Conservation (phyloP, 352 stramenopile genomes). For the Globisporangium camurandrum region DNA sequence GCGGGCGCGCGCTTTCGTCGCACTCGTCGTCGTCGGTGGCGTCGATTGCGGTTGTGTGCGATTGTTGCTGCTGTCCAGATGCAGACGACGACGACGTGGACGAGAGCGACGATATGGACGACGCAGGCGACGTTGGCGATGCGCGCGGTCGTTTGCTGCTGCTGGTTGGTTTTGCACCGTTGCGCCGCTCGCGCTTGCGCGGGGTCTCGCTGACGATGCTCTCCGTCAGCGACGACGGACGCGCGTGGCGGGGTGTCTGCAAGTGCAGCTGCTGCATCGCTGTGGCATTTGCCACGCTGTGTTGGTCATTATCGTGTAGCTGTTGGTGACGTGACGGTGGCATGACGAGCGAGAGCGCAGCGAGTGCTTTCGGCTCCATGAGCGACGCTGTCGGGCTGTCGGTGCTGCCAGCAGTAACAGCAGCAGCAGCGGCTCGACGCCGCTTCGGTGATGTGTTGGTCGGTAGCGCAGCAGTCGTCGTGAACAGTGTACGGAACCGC, state of each 20-base stretch:
- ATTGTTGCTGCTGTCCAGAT: constrained; percentile 6
- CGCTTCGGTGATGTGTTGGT: background rate
- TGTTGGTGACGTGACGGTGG: background rate
- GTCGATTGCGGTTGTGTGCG: constrained; percentile 9
- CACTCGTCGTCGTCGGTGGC: constrained; percentile 1
- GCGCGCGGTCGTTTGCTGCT: background rate
- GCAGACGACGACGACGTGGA: constrained; percentile 3
- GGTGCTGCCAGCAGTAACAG: background rate
- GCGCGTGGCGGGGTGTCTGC: constrained; percentile 8
- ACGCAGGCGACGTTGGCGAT: background rate
- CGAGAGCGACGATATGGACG: constrained; percentile 4
- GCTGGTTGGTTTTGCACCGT: too few relatives aligned
- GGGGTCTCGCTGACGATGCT: constrained; percentile 5
- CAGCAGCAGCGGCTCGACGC: too few relatives aligned
- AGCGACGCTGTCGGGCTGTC: constrained; percentile 6
- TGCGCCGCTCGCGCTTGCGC: background rate
- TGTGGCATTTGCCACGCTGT: background rate
- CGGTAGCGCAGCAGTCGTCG: too few relatives aligned
- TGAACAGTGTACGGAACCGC: background rate
- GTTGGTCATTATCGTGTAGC: background rate
- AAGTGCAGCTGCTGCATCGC: constrained; percentile 14
- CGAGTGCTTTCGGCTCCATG: constrained; percentile 4
- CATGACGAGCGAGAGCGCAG: constrained; percentile 11
- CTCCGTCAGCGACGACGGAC: background rate
- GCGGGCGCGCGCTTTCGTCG: constrained; percentile 6